Base-by-base conservation (phyloP, 805 yeast species). In the Isabelozyma pseudorhagii region DNA sequence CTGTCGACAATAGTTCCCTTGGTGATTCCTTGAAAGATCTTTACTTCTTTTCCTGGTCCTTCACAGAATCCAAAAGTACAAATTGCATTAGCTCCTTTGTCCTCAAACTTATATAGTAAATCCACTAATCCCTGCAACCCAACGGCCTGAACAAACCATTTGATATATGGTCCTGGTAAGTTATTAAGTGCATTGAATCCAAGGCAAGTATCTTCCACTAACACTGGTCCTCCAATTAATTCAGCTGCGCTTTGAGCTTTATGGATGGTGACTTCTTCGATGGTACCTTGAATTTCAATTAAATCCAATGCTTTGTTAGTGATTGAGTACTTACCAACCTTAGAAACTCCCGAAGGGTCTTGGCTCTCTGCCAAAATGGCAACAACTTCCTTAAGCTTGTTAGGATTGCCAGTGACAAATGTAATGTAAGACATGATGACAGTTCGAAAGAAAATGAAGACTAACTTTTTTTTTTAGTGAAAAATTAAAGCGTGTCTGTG, bases 201-300 rank as follows among this genome's bases (percentile, higher is more conserved):
- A 39, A 94, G 78, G 46, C 96, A 92, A 0, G 99, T 94, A 61
- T 94, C 99, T 64, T 94, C 99, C 3, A 92, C 97, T 50, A 94
- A 75, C 0, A 90, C 97, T 0, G 98, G 93, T 0, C 96, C 94
- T 3, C 74, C 64, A 3, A 84, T 65, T 8, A 80, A 62, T 10
- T 66, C 61, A 5, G 93, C 87, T 2, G 97, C 97, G 10, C 84
- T 77, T 59, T 76, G 69, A 49, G 96, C 89, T 66, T 94, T 94
- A 61, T 84, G 89, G 42, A 74, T 76, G 0, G 97, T 87, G 41
- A 94, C 93, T 48, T 87, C 88, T 40, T 84, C 85, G 44, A 91
- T 79, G 18, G 93, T 70, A 29, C 97, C 99, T 69, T 94, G 99
- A 43, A 94, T 68, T 70, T 94, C 99, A 46, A 85, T 94, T 15